Evolutionary conservation across 1,139 yeast genomes (phyloP), one percentile per base, ranked within the genome.

Genomic region (Scheffersomyces cryptocercus): DNA sequence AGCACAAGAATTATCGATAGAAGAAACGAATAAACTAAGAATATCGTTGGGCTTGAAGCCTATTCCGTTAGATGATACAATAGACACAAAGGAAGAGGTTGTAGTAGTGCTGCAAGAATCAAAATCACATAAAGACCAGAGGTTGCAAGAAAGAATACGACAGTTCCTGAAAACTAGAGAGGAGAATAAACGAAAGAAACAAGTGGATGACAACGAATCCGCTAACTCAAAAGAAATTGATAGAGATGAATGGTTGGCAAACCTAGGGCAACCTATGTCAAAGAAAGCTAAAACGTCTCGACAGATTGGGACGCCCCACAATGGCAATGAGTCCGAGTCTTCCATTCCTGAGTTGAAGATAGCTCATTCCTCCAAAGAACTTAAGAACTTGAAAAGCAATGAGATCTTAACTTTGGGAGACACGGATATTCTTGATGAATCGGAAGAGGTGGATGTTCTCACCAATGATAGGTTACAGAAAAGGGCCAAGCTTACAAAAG

Each of bases 361-460:
- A 8, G 75, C 72, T 0, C 87, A 82, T 56, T 33, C 47, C 11
- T 12, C 43, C 6, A 42, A 36, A 34, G 81, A 77, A 16, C 55
- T 81, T n/a, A 57, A 58, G 2, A 59, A 54, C 5, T 46, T 73
- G n/a, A 56, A 57, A 6, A 69, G 68, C n/a, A 80, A 78, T 15
- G 79, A 80, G 0, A 70, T 87, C 2, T 65, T 89, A 42, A 87
- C 93, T 0, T 65, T 88, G 37, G 79, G 84, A 44, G 97, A 89
- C 48, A 60, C 68, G 1, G 69, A 70, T 5, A 64, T 87, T 2
- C 53, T 79, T 24, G 82, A 74, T 32, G 82, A 77, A 2, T 14
- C 10, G 12, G 77, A 69, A 29, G 79, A 68, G 8, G 53, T 47
- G 8, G 76, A 70, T 41, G 72, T 65, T 39, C 64, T 84, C 37